Percentiles rank a stretch among this genome's conserved stretches.
phyloP scores from a whole-genome alignment of 495 filamentous ascomycete species.

The Aspergillus sclerotioniger region DNA sequence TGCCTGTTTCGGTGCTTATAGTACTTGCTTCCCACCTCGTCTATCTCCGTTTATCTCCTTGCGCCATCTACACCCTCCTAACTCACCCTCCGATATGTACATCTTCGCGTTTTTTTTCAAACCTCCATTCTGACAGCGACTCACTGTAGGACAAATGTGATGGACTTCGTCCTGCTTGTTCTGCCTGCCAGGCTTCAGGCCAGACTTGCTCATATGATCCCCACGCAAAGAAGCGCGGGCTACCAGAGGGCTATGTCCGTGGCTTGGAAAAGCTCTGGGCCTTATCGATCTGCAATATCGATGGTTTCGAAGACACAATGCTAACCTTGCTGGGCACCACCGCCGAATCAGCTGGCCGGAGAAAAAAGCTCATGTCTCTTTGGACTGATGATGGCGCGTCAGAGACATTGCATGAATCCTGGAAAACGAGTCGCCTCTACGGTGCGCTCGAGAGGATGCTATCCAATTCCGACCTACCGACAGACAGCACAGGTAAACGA shows the following conservation, averaged over 20 bases:
- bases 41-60: not conserved
- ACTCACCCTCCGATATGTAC: not conserved
- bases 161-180: constrained; percentile 61
- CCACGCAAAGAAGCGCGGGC: constrained; percentile 66
- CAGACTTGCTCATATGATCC: constrained; percentile 66
- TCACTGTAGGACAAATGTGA: constrained; percentile 60
- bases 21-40: not conserved
- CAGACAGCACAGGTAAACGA: constrained; percentile 32
- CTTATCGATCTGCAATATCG: constrained; percentile 46
- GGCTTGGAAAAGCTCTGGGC: constrained; percentile 48
- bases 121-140: not conserved
- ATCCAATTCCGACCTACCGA: constrained; percentile 34
- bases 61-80: not conserved
- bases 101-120: not conserved
- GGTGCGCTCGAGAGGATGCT: constrained; percentile 55
- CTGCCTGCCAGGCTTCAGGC: constrained; percentile 59
- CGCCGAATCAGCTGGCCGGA: constrained; percentile 32
- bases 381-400: constrained; percentile 52
- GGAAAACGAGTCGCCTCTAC: constrained; percentile 55
- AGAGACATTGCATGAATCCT: constrained; percentile 55
- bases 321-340: constrained; percentile 41
- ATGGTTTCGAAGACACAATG: constrained; percentile 51
- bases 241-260: constrained; percentile 49
- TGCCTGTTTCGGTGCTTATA: not conserved
- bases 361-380: constrained; percentile 35